Percentiles rank a stretch among this genome's conserved stretches.
Conservation (phyloP, 2,329 filamentous ascomycete species). For the Talaromyces sp. region DNA sequence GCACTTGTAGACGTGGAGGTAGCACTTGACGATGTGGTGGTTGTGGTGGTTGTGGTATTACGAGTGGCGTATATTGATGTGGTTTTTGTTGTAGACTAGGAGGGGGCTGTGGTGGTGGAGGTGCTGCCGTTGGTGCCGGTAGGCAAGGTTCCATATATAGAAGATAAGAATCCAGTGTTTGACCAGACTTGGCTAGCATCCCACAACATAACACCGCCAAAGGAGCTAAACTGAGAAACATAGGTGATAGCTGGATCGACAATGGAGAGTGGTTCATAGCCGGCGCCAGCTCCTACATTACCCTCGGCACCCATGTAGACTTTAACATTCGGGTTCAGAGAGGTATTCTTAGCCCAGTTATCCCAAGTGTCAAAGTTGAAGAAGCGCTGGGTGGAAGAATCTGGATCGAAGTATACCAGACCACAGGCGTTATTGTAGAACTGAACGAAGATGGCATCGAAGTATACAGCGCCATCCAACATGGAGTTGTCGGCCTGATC, state of each 20-base stretch:
- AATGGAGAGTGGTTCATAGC: slow-evolving; percentile 47
- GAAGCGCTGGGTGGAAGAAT: slow-evolving; percentile 42
- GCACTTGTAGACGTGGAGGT: not conserved
- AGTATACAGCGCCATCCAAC: slow-evolving; percentile 49
- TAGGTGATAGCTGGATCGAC: slow-evolving; percentile 51
- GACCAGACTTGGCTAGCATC: slow-evolving; percentile 57
- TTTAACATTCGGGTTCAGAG: slow-evolving; percentile 56
- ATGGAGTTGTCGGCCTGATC: slow-evolving; percentile 55
- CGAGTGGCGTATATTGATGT: not conserved
- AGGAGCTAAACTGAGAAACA: slow-evolving; percentile 50
- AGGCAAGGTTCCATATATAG: slow-evolving; percentile 19
- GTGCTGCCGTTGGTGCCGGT: not conserved
- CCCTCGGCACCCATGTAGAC: slow-evolving; percentile 59
- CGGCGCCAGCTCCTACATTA: slow-evolving; percentile 49
- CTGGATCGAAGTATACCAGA: slow-evolving; percentile 46
- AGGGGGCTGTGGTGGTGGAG: not conserved
- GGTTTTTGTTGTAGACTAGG: not conserved
- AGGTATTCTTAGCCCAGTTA: slow-evolving; percentile 55
- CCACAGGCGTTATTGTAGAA: slow-evolving; percentile 68
- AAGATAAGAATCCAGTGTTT: slow-evolving; percentile 46
- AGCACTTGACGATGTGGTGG: not conserved
- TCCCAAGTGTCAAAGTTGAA: slow-evolving; percentile 64
- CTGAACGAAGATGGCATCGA: slow-evolving; percentile 60
- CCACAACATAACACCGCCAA: slow-evolving; percentile 67
- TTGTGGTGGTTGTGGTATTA: not conserved